Evolutionary conservation across 345 rosid genomes (phyloP).

Genomic region (Viola odorata): DNA sequence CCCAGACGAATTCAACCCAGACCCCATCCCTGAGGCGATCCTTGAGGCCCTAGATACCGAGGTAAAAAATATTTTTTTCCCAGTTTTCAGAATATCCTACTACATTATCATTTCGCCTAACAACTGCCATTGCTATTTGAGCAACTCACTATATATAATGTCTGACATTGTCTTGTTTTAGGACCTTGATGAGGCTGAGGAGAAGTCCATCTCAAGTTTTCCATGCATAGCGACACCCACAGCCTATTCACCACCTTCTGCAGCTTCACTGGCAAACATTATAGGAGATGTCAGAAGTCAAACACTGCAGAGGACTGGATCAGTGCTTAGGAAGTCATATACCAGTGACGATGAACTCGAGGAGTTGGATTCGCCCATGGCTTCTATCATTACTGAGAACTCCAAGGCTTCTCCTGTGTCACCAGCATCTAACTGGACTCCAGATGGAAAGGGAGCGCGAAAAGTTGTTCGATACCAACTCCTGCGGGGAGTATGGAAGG

Average conservation of each 20-base stretch:
- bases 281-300: slow-evolving; percentile 54
- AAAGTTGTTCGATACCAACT: slow-evolving; percentile 32
- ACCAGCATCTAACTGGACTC: slow-evolving; percentile 7
- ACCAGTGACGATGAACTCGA: slow-evolving; percentile 88
- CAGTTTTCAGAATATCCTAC: too few species aligned
- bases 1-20: slow-evolving; percentile 84
- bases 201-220: slow-evolving; percentile 38
- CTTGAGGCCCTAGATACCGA: slow-evolving; percentile 56
- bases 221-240: slow-evolving; percentile 58
- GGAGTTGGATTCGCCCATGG: slow-evolving; percentile 66
- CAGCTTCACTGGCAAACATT: slow-evolving; percentile 40
- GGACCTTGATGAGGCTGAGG: slow-evolving; percentile 44
- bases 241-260: slow-evolving; percentile 53
- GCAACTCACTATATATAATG: neutral
- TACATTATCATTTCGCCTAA: too few species aligned
- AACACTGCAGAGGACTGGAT: slow-evolving; percentile 39
- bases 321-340: slow-evolving; percentile 58
- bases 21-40: slow-evolving; percentile 58
- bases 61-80: too few species aligned
- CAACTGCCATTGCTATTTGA: neutral
- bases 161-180: slow-evolving; percentile 18
- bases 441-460: slow-evolving; percentile 10
- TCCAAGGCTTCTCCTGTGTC: slow-evolving; percentile 17
- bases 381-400: slow-evolving; percentile 42
- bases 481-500: slow-evolving; percentile 68